Evolutionary conservation across 495 filamentous ascomycete species (phyloP).

Genomic region (Penicillium simplicissimum): DNA sequence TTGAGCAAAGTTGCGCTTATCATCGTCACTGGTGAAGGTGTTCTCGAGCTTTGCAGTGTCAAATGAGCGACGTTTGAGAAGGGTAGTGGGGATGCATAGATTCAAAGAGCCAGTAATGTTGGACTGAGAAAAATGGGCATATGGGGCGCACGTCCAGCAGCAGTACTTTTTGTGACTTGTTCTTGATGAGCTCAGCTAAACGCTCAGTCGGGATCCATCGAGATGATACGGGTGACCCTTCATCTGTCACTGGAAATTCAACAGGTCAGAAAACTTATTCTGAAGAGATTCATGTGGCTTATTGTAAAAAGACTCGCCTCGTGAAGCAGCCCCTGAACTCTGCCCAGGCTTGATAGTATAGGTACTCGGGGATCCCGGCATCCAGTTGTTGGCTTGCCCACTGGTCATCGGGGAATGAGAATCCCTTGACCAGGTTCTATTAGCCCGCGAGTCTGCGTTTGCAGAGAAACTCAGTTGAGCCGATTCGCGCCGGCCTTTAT

Average conservation of each 20-base stretch:
- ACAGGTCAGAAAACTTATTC: background rate
- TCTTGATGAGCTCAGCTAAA: conserved; percentile 66
- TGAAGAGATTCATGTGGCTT: background rate
- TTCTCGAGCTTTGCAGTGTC: conserved; percentile 86
- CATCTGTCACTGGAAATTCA: conserved; percentile 5
- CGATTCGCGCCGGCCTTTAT: conserved; percentile 27
- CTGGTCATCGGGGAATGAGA: background rate
- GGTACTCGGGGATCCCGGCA: conserved; percentile 6
- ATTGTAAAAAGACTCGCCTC: conserved; percentile 8
- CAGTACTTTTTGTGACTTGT: conserved; percentile 57
- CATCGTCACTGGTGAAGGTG: conserved; percentile 76
- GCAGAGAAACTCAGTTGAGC: conserved; percentile 22
- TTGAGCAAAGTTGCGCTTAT: conserved; percentile 70
- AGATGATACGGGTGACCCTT: conserved; percentile 11
- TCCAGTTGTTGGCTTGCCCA: background rate
- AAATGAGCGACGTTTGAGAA: conserved; percentile 88
- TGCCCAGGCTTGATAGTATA: conserved; percentile 1
- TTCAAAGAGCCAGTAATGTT: conserved; percentile 80
- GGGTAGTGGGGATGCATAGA: conserved; percentile 91
- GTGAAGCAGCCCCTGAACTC: conserved; percentile 1
- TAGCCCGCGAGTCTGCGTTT: conserved; percentile 15
- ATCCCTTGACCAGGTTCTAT: conserved; percentile 7
- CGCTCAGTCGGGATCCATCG: conserved; percentile 62
- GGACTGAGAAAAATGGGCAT: conserved; percentile 73
- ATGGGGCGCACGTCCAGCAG: conserved; percentile 88